Evolutionary conservation across 176 grass and related monocot genomes (phyloP), one percentile per base, ranked within the genome.

Genomic region (Eragrostis nindensis): DNA sequence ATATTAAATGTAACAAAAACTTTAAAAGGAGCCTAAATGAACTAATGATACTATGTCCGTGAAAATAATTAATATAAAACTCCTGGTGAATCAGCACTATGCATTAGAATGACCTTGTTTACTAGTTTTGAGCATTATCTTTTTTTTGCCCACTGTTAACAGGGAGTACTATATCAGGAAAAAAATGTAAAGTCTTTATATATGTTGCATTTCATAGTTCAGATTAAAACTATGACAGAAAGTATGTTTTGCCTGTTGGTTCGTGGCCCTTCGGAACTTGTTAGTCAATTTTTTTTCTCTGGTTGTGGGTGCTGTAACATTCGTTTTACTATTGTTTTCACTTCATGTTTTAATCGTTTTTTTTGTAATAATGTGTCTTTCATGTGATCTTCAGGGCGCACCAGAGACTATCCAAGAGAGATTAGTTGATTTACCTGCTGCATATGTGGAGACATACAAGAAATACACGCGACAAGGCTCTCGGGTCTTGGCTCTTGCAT

Each of bases 351-450:
- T 21, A 46, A 65, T 56, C 82, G 14, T 18, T 42, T 10, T 21
- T 53, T 65, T 27, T 39, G 38, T 72, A 66, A 66, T 18, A 24
- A 70, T 80, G 9, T 13, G 3, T 50, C 30, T 82, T 36, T 44
- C 41, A 18, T 80, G 22, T 78, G 45, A 50, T 75, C 22, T 81
- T 71, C 82, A 99, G 96, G 96, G 96, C 84, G 96, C 96, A 80
- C 96, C 96, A 38, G 96, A 99, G 82, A 99, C 96, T 52, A 93
- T 99, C 79, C 96, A 95, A 84, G 96, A 98, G 84, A 99, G 92
- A 79, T 82, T 95, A 77, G 65, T 90, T 79, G 88, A 95, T 71
- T 50, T 99, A 82, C 92, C 96, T 86, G 22, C 92, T 45, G 72
- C 76, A 42, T 99, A 99, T 88, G 92, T 99, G 75, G 93, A 99